These are phyloP conservation scores for Pseudohyphozyma bogoriensis DNA, from an alignment of 768 basidiomycete species.

Conservation along the genomic window DNA sequence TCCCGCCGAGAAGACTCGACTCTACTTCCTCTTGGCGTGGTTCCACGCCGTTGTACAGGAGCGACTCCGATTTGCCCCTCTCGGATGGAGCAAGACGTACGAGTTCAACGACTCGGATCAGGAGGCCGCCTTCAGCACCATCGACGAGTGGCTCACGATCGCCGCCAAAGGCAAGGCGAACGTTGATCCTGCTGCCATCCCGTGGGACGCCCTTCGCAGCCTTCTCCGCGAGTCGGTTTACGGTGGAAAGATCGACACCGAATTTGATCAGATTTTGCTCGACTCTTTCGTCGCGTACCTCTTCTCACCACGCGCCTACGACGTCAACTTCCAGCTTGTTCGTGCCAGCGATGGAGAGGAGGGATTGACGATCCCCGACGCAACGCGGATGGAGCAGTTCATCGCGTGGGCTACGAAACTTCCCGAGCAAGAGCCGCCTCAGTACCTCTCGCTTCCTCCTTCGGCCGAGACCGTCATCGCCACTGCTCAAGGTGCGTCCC, in stretches of 20 bases:
- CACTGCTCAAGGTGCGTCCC: slow-evolving; percentile 37
- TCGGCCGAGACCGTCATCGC: slow-evolving; percentile 89
- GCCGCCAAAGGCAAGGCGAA: slow-evolving; percentile 82
- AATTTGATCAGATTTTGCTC: slow-evolving; percentile 85
- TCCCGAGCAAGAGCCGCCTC: slow-evolving; percentile 69
- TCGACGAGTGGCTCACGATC: slow-evolving; percentile 75
- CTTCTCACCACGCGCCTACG: slow-evolving; percentile 80
- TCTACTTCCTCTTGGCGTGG: slow-evolving; percentile 96
- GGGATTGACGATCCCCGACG: slow-evolving; percentile 68
- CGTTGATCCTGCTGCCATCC: slow-evolving; percentile 80
- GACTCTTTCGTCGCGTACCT: slow-evolving; percentile 86
- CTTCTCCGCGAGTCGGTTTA: slow-evolving; percentile 94
- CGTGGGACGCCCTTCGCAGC: slow-evolving; percentile 89
- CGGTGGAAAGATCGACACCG: slow-evolving; percentile 75
- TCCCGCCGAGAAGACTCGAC: slow-evolving; percentile 79
- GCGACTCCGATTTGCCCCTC: slow-evolving; percentile 84
- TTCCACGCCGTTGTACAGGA: slow-evolving; percentile 98
- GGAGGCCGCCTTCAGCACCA: slow-evolving; percentile 79
- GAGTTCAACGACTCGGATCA: slow-evolving; percentile 99
- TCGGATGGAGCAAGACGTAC: slow-evolving; percentile 94
- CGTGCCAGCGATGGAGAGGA: slow-evolving; percentile 48
- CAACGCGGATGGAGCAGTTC: slow-evolving; percentile 86
- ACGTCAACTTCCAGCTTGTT: slow-evolving; percentile 83
- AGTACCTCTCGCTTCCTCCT: slow-evolving; percentile 86
- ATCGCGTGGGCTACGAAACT: slow-evolving; percentile 75